Base-by-base conservation (phyloP, 305 asterid species). In the Ilex paraguariensis region DNA sequence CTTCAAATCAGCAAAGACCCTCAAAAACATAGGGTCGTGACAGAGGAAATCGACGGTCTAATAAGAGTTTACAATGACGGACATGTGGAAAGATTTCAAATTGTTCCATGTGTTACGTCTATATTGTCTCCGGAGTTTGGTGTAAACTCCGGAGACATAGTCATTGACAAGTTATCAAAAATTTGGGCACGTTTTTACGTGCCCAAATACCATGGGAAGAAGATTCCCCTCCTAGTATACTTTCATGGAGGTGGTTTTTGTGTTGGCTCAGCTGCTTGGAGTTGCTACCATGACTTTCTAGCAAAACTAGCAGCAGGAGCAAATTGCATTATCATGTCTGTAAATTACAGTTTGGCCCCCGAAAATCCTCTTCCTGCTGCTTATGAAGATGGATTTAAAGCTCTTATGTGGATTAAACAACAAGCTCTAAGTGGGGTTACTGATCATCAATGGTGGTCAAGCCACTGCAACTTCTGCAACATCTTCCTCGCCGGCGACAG, bases 161-260 rank as follows among this genome's bases (percentile, higher is more conserved):
- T 70, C 66, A 75, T 87, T n/a, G 96, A 91, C 70, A 75, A 61
- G 56, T 77, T 50, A 70, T 64, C 93, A 60, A 81, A 86, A 61
- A 33, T 84, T 58, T 86, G 91, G 93, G 92, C 88, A 39, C 96
- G 97, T 70, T 54, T 71, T 53, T 90, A 87, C 39, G 66, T 78
- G 70, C 97, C 96, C 16, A 78, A 61, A 51, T 53, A 66, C 13
- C 68, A 31, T 7, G 70, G 67, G 5, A 57, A 64, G 5, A 57
- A 64, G 46, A 75, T 76, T 21, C 91, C 95, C 16, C 40, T 91
- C 33, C 49, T 91, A 2, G 66, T 86, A 6, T 91, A 87, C 74
- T 91, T 86, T 57, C 96, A 86, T 66, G 96, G 96, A 2, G 96
- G 96, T 62, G 96, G 95, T 31, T 87, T 90, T 63, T 90, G 97